Evolutionary conservation across 2,329 filamentous ascomycete species (phyloP).

Genomic region (Coniochaeta sp.): DNA sequence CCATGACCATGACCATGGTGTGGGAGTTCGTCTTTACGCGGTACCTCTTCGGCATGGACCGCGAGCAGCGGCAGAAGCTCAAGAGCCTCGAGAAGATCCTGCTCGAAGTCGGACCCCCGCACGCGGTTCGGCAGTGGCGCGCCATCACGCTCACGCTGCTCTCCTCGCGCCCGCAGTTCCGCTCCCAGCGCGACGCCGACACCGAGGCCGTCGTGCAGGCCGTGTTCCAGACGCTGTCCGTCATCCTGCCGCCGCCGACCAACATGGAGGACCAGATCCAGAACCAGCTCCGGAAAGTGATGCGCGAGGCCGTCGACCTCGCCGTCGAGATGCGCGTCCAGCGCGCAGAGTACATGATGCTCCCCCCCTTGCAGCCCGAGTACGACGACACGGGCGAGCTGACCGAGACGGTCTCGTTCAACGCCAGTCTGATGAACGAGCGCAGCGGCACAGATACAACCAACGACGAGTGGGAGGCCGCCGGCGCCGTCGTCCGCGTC

Average conservation of each 20-base stretch:
- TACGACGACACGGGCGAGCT: conserved; percentile 92
- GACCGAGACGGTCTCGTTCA: conserved; percentile 81
- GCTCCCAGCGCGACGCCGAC: conserved; percentile 75
- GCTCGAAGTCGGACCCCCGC: conserved; percentile 74
- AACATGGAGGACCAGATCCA: conserved; percentile 75
- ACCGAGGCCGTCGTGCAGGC: conserved; percentile 94
- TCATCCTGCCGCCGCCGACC: conserved; percentile 78
- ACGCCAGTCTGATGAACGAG: conserved; percentile 91
- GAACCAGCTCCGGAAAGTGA: conserved; percentile 77
- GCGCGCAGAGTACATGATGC: conserved; percentile 96
- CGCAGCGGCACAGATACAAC: conserved; percentile 55
- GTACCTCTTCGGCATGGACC: conserved; percentile 97
- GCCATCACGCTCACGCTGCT: conserved; percentile 90
- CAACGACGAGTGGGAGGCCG: conserved; percentile 41
- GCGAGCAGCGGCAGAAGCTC: conserved; percentile 94
- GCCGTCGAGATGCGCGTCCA: conserved; percentile 97
- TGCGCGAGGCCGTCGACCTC: conserved; percentile 81
- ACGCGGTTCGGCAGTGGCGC: conserved; percentile 95
- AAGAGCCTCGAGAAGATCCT: conserved; percentile 92
- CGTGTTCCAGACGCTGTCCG: conserved; percentile 75
- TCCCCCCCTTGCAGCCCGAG: conserved; percentile 87
- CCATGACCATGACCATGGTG: conserved; percentile 97
- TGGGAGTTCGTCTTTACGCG: conserved; percentile 98
- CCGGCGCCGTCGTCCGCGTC: conserved; percentile 73
- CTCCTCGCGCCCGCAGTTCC: conserved; percentile 71